Evolutionary conservation across 2,329 filamentous ascomycete species (phyloP).

Genomic region (Trichoderma harzianum): DNA sequence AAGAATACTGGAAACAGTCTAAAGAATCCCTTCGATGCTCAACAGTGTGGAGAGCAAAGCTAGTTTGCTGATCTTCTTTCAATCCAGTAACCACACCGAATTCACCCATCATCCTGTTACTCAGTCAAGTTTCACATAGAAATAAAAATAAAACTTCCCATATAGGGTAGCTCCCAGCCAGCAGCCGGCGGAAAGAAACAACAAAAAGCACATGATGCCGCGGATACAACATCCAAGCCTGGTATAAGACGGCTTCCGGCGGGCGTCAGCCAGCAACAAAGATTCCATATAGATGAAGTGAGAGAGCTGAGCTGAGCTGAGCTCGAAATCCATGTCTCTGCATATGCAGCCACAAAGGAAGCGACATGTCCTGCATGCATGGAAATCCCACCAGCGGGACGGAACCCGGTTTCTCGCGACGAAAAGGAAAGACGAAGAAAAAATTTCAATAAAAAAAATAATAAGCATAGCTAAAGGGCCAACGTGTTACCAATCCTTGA

Average conservation of each 20-base stretch:
- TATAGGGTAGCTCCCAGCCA: background rate
- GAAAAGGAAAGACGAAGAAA: background rate
- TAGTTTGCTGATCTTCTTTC: background rate
- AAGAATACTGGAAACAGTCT: background rate
- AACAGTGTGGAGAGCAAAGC: background rate
- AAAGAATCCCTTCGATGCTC: background rate
- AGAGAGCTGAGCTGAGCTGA: background rate
- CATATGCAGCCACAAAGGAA: conserved; percentile 3
- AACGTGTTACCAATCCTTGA: background rate
- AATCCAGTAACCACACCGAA: background rate
- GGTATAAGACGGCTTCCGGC: background rate
- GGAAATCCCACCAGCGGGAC: background rate
- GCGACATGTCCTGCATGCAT: conserved; percentile 6
- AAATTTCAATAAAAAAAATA: background rate
- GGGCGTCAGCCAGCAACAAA: background rate
- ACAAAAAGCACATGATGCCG: background rate
- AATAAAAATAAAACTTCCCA: background rate
- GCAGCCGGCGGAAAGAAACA: background rate
- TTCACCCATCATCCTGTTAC: background rate
- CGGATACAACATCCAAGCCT: background rate
- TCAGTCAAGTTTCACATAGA: background rate
- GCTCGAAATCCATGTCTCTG: background rate
- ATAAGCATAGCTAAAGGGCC: background rate
- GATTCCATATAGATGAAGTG: background rate
- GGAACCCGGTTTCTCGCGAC: background rate